Evolutionary conservation across 2,329 filamentous ascomycete species (phyloP).

Genomic region (Phoma herbarum): DNA sequence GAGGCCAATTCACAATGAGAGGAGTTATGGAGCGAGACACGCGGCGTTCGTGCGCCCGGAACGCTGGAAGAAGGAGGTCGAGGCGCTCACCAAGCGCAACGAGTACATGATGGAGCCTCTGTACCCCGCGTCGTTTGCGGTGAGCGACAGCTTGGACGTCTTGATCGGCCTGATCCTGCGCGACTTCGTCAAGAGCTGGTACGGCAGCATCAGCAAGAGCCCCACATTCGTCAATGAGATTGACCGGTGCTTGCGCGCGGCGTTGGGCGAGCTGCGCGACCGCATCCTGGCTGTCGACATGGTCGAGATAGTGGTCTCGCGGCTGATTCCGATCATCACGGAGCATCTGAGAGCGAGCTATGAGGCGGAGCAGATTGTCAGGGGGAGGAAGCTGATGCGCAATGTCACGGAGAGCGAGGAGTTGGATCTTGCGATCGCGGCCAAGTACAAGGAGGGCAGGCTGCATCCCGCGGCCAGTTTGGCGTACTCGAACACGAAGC

Average conservation of each 20-base stretch:
- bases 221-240: slow-evolving; percentile 85
- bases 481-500: slow-evolving; percentile 82
- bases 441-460: slow-evolving; percentile 87
- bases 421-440: slow-evolving; percentile 93
- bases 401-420: slow-evolving; percentile 96
- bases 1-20: slow-evolving; percentile 53
- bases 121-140: slow-evolving; percentile 76
- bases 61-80: slow-evolving; percentile 75
- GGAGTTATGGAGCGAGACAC: slow-evolving; percentile 53
- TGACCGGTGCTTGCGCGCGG: slow-evolving; percentile 78
- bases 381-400: slow-evolving; percentile 86
- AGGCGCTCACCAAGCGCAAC: slow-evolving; percentile 70
- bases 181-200: slow-evolving; percentile 91
- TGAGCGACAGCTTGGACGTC: slow-evolving; percentile 82
- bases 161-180: slow-evolving; percentile 78
- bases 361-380: slow-evolving; percentile 84
- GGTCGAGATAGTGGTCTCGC: slow-evolving; percentile 81
- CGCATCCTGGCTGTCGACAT: slow-evolving; percentile 79
- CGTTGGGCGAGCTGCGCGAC: slow-evolving; percentile 75
- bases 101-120: slow-evolving; percentile 73
- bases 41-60: slow-evolving; percentile 68
- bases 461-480: slow-evolving; percentile 87
- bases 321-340: slow-evolving; percentile 87
- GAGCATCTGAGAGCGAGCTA: slow-evolving; percentile 89
- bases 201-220: slow-evolving; percentile 81